Base-by-base conservation (phyloP, 139 green algal genomes). In the Protoeuglena noctilucae region DNA sequence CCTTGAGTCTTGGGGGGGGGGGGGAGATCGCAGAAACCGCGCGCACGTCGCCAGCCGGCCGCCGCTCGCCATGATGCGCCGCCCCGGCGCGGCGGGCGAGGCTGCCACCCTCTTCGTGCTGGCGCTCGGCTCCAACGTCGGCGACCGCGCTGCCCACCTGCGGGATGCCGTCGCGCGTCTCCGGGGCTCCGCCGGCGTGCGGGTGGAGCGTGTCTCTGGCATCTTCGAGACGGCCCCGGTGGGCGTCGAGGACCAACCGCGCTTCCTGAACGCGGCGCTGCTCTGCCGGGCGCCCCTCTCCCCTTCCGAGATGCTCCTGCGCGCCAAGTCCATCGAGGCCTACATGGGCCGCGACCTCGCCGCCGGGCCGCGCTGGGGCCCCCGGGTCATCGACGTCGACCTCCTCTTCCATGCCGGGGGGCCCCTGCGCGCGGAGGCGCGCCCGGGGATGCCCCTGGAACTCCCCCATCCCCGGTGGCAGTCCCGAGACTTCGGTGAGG, bases 361-460 rank as follows among this genome's bases (percentile, higher is more conserved):
- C 19, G 41, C 25, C 2, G 69, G 48, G 40, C 30, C 63, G 27
- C 64, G 86, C 16, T 93, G 63, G 53, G 90, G 90, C 0, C 90
- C 90, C 0, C 66, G 90, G 1, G 79, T 82, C 1, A 70, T 98
- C n/a, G 90, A 98, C 62, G 58, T 98, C 7, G 90, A 98, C 65
- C 86, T 98, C 22, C 76, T 98, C 5, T 93, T 94, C 48, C 91
- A n/a, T n/a, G n/a, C 88, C 60, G 88, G 81, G 6, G 39, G 40
- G 4, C 43, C 63, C 17, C 26, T 28, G 2, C 19, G 72, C 5
- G 19, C 64, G 3, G 51, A 71, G 31, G 63, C 78, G 22, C 25
- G 29, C 47, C 9, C 9, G 47, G 47, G 14, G 14, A n/a, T 62
- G 22, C 24, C 28, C 12, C 66, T 95, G 31, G 49, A 61, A 5